Evolutionary conservation across 2,329 filamentous ascomycete species (phyloP).

Genomic region (Pseudogymnoascus sp.): DNA sequence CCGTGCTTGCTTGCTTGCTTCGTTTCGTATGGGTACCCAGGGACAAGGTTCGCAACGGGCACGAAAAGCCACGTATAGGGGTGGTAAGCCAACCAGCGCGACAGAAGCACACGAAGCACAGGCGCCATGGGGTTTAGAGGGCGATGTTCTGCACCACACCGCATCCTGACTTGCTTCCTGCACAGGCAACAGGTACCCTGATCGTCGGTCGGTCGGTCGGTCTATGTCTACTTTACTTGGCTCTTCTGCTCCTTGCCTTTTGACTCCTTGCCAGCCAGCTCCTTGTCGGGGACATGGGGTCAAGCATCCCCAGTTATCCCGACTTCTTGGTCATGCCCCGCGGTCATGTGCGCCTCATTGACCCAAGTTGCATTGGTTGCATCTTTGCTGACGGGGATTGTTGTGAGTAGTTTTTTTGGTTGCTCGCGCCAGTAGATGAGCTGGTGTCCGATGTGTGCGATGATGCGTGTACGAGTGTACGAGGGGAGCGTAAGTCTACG

Average conservation of each 20-base stretch:
- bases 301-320: neutral
- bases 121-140: neutral
- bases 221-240: neutral
- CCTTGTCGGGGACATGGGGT: neutral
- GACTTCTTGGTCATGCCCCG: slow-evolving; percentile 1
- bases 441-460: neutral
- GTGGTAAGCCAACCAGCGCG: neutral
- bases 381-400: neutral
- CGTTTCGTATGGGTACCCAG: neutral
- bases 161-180: neutral
- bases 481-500: neutral
- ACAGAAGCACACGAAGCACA: too few relatives aligned
- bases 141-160: neutral
- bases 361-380: neutral
- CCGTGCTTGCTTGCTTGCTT: neutral
- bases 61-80: neutral
- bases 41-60: neutral
- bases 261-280: neutral
- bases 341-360: neutral
- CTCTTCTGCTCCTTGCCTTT: neutral
- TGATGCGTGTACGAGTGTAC: neutral
- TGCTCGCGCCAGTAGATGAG: neutral
- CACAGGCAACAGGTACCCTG: neutral
- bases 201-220: neutral
- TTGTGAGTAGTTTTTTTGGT: neutral